A percentile compares a stretch with the other conserved stretches of the same genome.
phyloP scores from a whole-genome alignment of 176 grass and related monocot species.

The Phoenix roebelenii region DNA sequence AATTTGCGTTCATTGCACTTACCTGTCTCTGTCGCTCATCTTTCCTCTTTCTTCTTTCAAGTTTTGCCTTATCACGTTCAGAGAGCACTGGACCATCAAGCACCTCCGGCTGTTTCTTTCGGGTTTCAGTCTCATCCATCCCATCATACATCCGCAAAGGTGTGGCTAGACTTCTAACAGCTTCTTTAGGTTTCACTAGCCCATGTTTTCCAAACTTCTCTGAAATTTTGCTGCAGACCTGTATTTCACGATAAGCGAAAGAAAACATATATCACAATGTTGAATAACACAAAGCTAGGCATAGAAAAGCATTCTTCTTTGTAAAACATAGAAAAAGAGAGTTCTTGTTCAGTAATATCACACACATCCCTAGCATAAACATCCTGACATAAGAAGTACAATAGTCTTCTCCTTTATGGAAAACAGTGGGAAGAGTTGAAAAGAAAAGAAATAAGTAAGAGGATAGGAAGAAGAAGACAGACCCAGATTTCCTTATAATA shows the following conservation, averaged over 20 bases:
- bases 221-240: conserved; percentile 81
- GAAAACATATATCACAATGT: background rate
- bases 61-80: conserved; percentile 72
- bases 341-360: too few species aligned
- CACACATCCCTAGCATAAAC: too few species aligned
- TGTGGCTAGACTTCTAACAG: conserved; percentile 61
- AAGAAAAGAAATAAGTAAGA: too few species aligned
- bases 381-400: too few species aligned
- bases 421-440: too few species aligned
- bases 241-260: conserved; percentile 11
- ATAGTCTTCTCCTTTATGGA: too few species aligned
- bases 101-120: conserved; percentile 59
- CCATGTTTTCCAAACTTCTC: conserved; percentile 82
- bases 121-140: conserved; percentile 58
- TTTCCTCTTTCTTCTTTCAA: conserved; percentile 85
- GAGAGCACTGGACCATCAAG: conserved; percentile 77
- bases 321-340: too few species aligned
- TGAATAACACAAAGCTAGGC: too few species aligned
- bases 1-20: background rate
- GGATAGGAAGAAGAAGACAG: too few species aligned
- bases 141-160: conserved; percentile 86
- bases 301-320: too few species aligned
- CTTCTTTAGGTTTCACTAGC: conserved; percentile 66
- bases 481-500: too few species aligned
- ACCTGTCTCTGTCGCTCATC: conserved; percentile 95